phyloP scores from a whole-genome alignment of 2,329 filamentous ascomycete species.

The Akanthomyces dipterigenus region DNA sequence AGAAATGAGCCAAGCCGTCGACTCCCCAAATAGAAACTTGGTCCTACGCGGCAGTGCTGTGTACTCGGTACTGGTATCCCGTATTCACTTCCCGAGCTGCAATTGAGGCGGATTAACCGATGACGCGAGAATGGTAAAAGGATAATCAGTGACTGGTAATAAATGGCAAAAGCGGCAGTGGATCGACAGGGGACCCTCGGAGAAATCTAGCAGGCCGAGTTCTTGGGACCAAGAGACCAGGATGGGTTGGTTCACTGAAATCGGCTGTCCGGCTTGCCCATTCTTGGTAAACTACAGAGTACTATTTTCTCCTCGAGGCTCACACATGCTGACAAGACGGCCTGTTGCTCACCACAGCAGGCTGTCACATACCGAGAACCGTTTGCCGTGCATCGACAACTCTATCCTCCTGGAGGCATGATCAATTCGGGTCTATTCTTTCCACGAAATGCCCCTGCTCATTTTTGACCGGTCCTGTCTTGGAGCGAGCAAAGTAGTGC shows the following conservation, averaged over 20 bases:
- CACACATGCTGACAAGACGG: not conserved
- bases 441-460: no score
- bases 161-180: not conserved
- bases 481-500: not conserved
- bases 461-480: not conserved
- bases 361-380: not conserved
- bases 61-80: no score
- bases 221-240: not conserved
- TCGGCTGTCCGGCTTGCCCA: not conserved
- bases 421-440: not conserved
- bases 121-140: not conserved
- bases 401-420: no score
- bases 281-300: not conserved
- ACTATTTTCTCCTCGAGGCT: not conserved
- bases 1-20: not conserved
- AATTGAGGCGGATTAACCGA: conserved; percentile 1
- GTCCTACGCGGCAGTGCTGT: not conserved
- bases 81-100: conserved; percentile 1
- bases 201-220: conserved; percentile 1
- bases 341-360: not conserved
- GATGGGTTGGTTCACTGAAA: not conserved
- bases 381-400: no score
- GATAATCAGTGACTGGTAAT: not conserved
- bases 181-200: not conserved
- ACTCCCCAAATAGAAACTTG: not conserved